Conservation (phyloP, 2,329 filamentous ascomycete genomes). For the Diplodia intermedia region DNA sequence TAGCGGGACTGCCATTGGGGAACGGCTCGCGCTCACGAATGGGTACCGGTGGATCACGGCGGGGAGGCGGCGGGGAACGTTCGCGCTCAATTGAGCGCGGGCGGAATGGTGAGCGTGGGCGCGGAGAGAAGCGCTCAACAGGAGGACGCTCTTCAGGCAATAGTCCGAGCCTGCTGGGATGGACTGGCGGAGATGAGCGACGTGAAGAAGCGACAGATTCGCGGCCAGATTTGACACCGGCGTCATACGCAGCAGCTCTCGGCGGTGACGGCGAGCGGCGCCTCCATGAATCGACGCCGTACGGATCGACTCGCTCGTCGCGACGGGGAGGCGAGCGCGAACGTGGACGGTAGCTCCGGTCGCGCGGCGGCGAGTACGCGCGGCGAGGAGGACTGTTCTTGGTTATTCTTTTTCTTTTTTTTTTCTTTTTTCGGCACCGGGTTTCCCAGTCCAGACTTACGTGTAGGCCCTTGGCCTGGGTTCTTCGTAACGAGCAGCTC, state of each 20-base stretch:
- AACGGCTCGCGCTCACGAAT: slow-evolving; percentile 38
- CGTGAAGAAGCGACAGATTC: slow-evolving; percentile 65
- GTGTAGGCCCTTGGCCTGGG: slow-evolving; percentile 50
- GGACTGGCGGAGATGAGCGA: slow-evolving; percentile 66
- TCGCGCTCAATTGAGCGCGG: slow-evolving; percentile 38
- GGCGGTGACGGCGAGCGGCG: slow-evolving; percentile 62
- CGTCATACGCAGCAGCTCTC: slow-evolving; percentile 44
- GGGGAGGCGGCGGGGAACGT: slow-evolving; percentile 18
- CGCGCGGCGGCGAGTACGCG: slow-evolving; percentile 51
- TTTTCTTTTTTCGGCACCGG: background rate
- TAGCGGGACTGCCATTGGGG: slow-evolving; percentile 38
- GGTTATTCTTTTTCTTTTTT: slow-evolving; percentile 2
- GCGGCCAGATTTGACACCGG: slow-evolving; percentile 59
- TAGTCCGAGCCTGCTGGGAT: slow-evolving; percentile 60
- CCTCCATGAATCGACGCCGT: slow-evolving; percentile 59
- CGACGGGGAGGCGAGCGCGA: slow-evolving; percentile 63
- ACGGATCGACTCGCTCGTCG: slow-evolving; percentile 57
- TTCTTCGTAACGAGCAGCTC: slow-evolving; percentile 53
- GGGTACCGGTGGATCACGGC: slow-evolving; percentile 22
- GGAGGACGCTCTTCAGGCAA: slow-evolving; percentile 40
- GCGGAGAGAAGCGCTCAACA: slow-evolving; percentile 44
- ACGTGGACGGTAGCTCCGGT: slow-evolving; percentile 54
- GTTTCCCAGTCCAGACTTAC: slow-evolving; percentile 35
- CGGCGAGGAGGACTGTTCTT: slow-evolving; percentile 46
- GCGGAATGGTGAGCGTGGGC: slow-evolving; percentile 41